Percentiles rank a stretch among this genome's conserved stretches.
phyloP scores from a whole-genome alignment of 441 rosid genomes.

The Biscutella laevigata region DNA sequence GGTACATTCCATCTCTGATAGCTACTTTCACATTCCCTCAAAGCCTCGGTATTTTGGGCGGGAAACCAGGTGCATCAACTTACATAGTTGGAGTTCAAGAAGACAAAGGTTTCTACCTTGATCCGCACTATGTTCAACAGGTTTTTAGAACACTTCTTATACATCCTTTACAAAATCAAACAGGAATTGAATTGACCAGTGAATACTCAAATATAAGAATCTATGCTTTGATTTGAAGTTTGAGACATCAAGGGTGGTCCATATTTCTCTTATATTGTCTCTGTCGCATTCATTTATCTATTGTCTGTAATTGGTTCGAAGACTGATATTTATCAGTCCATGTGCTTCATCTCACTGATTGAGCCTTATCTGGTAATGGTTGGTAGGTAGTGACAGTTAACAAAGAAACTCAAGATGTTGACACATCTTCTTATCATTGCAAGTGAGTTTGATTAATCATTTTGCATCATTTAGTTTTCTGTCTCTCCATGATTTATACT shows the following conservation, averaged over 20 bases:
- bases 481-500: neutral
- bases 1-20: conserved; percentile 75
- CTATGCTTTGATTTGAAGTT: conserved; percentile 4
- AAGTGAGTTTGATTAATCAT: conserved; percentile 35
- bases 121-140: conserved; percentile 65
- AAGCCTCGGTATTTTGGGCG: conserved; percentile 91
- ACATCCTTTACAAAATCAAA: neutral
- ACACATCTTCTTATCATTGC: conserved; percentile 82
- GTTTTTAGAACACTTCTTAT: conserved; percentile 1
- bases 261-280: neutral
- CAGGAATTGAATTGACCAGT: too few species aligned
- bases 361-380: conserved; percentile 18
- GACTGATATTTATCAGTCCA: conserved; percentile 10
- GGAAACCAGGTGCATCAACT: conserved; percentile 88
- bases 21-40: conserved; percentile 81
- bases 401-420: conserved; percentile 45
- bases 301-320: conserved; percentile 2
- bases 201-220: neutral
- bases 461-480: neutral
- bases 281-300: conserved; percentile 11
- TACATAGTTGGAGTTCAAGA: conserved; percentile 91
- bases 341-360: conserved; percentile 21
- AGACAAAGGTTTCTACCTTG: conserved; percentile 72
- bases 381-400: conserved; percentile 51
- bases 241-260: conserved; percentile 18